Percentiles rank a stretch among this genome's conserved stretches.
These are phyloP conservation scores for Cyberlindnera xylosilytica DNA, from an alignment of 805 yeast genomes.

Conservation along the genomic window DNA sequence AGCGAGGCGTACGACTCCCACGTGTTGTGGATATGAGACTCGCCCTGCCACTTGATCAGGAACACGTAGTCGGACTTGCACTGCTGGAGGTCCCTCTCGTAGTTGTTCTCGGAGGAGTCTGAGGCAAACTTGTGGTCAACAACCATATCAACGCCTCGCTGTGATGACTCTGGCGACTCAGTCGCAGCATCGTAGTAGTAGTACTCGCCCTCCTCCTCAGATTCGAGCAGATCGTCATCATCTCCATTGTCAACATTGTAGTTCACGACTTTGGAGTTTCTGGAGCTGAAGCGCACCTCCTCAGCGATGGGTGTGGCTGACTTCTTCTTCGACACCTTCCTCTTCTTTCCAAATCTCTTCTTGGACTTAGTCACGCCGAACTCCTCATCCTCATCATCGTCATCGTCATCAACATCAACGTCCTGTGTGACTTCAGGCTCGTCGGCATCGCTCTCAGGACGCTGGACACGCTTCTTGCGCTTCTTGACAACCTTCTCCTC, in stretches of 20 bases:
- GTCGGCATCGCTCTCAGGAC: conserved; percentile 13
- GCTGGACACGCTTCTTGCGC: conserved; percentile 26
- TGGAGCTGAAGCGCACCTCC: conserved; percentile 74
- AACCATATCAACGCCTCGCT: conserved; percentile 42
- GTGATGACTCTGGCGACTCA: conserved; percentile 28
- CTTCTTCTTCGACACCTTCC: conserved; percentile 20
- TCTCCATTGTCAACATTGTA: conserved; percentile 69
- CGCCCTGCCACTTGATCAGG: conserved; percentile 80
- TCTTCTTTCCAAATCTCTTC: conserved; percentile 24
- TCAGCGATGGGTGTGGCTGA: conserved; percentile 22
- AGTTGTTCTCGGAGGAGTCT: conserved; percentile 30
- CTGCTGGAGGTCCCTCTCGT: conserved; percentile 38
- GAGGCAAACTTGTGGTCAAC: conserved; percentile 51
- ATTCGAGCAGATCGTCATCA: conserved; percentile 40
- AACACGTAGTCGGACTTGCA: conserved; percentile 61
- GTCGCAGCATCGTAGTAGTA: conserved; percentile 25
- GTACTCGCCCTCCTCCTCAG: conserved; percentile 23
- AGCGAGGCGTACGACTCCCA: conserved; percentile 72
- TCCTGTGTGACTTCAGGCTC: conserved; percentile 30
- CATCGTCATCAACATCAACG: conserved; percentile 29
- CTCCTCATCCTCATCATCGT: conserved; percentile 37
- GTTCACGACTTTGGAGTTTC: conserved; percentile 64
- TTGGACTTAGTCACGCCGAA: conserved; percentile 32
- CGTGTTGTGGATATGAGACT: conserved; percentile 90
- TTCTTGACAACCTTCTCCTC: conserved; percentile 22